A percentile compares a stretch with the other conserved stretches of the same genome.
Evolutionary conservation across 768 basidiomycete genomes (phyloP).

Genomic region (Pulveroboletus sp.): DNA sequence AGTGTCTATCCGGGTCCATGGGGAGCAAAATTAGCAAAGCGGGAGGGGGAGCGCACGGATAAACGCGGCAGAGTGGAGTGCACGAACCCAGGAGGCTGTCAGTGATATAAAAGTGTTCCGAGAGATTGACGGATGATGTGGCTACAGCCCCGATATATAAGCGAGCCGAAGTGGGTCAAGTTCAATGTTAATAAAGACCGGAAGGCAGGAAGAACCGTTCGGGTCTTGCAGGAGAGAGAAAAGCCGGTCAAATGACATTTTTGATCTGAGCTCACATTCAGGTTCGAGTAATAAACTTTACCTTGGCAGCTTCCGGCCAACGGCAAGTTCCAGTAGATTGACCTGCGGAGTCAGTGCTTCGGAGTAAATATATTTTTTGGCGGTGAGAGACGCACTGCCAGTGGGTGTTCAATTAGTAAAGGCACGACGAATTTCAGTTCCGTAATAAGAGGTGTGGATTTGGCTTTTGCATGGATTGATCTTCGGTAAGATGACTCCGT

Average conservation of each 20-base stretch:
- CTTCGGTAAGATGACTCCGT: constrained; percentile 30
- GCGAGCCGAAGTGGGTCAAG: constrained; percentile 27
- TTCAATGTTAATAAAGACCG: constrained; percentile 28
- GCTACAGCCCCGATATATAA: constrained; percentile 27
- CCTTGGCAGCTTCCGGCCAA: constrained; percentile 24
- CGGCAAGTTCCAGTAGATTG: constrained; percentile 28
- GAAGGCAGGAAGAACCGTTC: constrained; percentile 27
- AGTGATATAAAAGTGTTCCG: constrained; percentile 21
- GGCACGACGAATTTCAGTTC: constrained; percentile 27
- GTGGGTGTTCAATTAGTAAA: constrained; percentile 14
- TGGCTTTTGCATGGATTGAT: constrained; percentile 33
- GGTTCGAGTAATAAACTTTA: constrained; percentile 30
- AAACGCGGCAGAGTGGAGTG: constrained; percentile 20
- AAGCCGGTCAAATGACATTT: constrained; percentile 26
- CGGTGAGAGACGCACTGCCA: not conserved
- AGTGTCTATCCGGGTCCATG: constrained; percentile 39
- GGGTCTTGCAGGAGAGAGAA: constrained; percentile 22
- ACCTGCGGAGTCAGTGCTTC: constrained; percentile 23
- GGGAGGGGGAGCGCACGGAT: constrained; percentile 8
- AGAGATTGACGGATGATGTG: constrained; percentile 25
- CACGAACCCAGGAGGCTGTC: constrained; percentile 22
- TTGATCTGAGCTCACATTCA: constrained; percentile 23
- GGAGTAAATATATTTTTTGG: constrained; percentile 11
- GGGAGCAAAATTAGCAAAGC: constrained; percentile 17
- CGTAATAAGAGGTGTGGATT: constrained; percentile 32